Evolutionary conservation across 225 moss, liverwort and hornwort genomes (phyloP).

Genomic region (Ulota crispa): DNA sequence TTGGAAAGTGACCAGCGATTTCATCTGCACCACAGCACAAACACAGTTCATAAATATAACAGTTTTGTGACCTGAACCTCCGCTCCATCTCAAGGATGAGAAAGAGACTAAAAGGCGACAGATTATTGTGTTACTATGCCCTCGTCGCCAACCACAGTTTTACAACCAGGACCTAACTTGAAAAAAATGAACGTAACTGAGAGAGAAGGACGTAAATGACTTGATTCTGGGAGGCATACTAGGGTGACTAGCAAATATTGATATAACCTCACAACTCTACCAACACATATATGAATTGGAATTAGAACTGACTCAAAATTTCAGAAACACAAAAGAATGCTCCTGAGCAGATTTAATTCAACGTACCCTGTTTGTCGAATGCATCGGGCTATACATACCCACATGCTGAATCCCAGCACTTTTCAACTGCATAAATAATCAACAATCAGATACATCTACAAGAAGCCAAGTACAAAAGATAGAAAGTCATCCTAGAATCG

Average conservation of each 20-base stretch:
- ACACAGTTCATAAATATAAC: not conserved
- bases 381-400: conserved; percentile 98
- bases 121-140: not conserved
- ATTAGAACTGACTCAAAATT: conserved; percentile 13
- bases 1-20: conserved; percentile 72
- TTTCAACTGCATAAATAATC: conserved; percentile 55
- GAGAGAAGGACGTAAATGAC: not conserved
- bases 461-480: conserved; percentile 2
- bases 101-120: conserved; percentile 5
- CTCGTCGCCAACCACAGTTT: not conserved
- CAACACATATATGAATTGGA: not conserved
- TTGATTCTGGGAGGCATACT: not conserved
- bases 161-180: not conserved
- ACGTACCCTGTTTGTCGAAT: conserved; percentile 68
- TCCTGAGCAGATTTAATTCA: conserved; percentile 12
- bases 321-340: not conserved
- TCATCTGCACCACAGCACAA: conserved; percentile 64
- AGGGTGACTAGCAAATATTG: conserved; percentile 6
- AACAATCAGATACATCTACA: conserved; percentile 4
- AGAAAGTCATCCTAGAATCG: not conserved
- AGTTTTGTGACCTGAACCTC: conserved; percentile 2
- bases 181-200: not conserved
- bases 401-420: conserved; percentile 77
- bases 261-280: not conserved
- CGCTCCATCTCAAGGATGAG: not conserved